Evolutionary conservation across 1,284 basidiomycete genomes (phyloP).

Genomic region (Cerioporus squamosus): DNA sequence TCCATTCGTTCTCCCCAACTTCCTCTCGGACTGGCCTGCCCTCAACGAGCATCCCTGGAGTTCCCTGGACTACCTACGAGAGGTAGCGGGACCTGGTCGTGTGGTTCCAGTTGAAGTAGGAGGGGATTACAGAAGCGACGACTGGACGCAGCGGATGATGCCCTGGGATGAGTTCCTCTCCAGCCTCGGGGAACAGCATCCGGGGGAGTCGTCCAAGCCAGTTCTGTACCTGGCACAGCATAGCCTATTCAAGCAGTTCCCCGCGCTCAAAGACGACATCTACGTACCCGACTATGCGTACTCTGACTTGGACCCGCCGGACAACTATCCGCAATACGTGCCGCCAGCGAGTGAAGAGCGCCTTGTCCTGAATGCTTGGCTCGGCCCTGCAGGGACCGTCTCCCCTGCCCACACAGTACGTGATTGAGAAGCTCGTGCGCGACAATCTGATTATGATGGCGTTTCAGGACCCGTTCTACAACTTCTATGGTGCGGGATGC

Average conservation of each 20-base stretch:
- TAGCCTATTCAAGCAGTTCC: slow-evolving; percentile 85
- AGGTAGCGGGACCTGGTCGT: slow-evolving; percentile 75
- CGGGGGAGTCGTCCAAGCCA: slow-evolving; percentile 24
- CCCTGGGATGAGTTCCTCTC: slow-evolving; percentile 79
- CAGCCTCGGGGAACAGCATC: slow-evolving; percentile 39
- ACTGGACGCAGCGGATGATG: slow-evolving; percentile 87
- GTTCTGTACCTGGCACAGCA: slow-evolving; percentile 92
- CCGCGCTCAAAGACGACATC: slow-evolving; percentile 75
- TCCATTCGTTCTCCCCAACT: slow-evolving; percentile 79
- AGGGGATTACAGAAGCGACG: slow-evolving; percentile 76
- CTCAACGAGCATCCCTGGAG: slow-evolving; percentile 70
- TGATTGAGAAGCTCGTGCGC: slow-evolving; percentile 20
- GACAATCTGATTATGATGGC: slow-evolving; percentile 1
- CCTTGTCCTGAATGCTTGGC: slow-evolving; percentile 85
- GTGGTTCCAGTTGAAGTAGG: slow-evolving; percentile 93
- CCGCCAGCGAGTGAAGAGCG: slow-evolving; percentile 74
- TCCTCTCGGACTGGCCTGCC: slow-evolving; percentile 72
- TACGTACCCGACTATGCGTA: slow-evolving; percentile 89
- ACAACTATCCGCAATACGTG: slow-evolving; percentile 54
- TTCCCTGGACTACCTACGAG: slow-evolving; percentile 69
- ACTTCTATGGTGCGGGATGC: slow-evolving; percentile 74
- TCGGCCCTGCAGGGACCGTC: slow-evolving; percentile 78
- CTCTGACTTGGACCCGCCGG: slow-evolving; percentile 55
- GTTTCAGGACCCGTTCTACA: slow-evolving; percentile 88
- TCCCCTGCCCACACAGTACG: slow-evolving; percentile 93